Evolutionary conservation across 108 stramenopile genomes (phyloP), one percentile per base, ranked within the genome.

Genomic region (Nitzschia palea): DNA sequence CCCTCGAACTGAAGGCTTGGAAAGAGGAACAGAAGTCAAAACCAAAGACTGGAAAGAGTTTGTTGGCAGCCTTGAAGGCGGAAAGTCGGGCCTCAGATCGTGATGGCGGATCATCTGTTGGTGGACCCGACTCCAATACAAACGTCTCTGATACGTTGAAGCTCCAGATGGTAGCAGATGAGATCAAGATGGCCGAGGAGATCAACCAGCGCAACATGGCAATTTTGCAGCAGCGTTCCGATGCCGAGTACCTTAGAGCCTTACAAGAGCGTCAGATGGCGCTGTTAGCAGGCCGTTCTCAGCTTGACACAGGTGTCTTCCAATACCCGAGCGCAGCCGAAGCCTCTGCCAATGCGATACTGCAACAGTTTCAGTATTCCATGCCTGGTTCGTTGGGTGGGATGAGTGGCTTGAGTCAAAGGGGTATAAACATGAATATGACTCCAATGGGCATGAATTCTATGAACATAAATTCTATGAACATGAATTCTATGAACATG

Each of bases 21-120:
- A 79, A 73, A 35, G 61, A 69, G 30, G 45, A 55, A 32, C 62
- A 79, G 30, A 67, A 73, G 63, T 27, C 23, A 8, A 67, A 76
- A 40, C 22, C 17, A 9, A 40, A 43, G 36, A 10, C 40, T 22
- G 35, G 37, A 25, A 60, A 60, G 36, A 40, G 55, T 56, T n/a
- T 56, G n/a, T 5, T 48, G 5, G 47, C 47, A 18, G 47, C 47
- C 5, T 18, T 48, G 15, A 48, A 48, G 47, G 47, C 47, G 17
- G 47, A 48, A 20, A 48, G n/a, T 8, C 47, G 8, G 47, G 47
- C 47, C 4, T 12, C 47, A 4, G 47, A 48, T 5, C 9, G 17
- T 20, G 47, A 48, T 20, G 47, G 47, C 4, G 9, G 18, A 20
- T 48, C 47, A 12, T 48, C 47, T 18, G 47, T 48, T 4, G 47